phyloP scores from a whole-genome alignment of 768 basidiomycete genomes.

The Boletus vinaceobasis region DNA sequence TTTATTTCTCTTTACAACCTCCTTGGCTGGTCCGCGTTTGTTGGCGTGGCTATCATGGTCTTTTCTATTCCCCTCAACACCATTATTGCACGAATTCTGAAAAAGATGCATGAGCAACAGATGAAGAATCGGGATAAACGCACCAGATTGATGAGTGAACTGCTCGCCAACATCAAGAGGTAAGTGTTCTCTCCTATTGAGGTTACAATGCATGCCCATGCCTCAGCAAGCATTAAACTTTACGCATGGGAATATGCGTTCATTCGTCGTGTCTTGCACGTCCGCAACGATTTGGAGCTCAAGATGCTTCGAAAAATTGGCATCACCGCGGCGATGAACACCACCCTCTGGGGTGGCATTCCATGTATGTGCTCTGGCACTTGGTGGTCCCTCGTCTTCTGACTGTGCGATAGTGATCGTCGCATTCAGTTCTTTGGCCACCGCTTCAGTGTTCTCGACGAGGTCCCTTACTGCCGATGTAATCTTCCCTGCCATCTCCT shows the following conservation, averaged over 20 bases:
- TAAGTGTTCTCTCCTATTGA: slow-evolving; percentile 14
- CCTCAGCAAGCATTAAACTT: slow-evolving; percentile 70
- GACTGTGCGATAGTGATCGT: slow-evolving; percentile 49
- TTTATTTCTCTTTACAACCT: slow-evolving; percentile 88
- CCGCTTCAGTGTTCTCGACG: slow-evolving; percentile 57
- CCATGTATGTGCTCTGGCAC: slow-evolving; percentile 38
- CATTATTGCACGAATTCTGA: slow-evolving; percentile 63
- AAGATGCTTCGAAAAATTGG: slow-evolving; percentile 83
- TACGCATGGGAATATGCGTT: slow-evolving; percentile 97
- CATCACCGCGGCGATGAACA: slow-evolving; percentile 61
- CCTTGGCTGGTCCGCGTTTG: slow-evolving; percentile 88
- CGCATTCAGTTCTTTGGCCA: slow-evolving; percentile 79
- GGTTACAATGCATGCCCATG: background rate
- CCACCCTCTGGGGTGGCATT: slow-evolving; percentile 64
- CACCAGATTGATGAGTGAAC: slow-evolving; percentile 86
- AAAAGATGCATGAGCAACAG: slow-evolving; percentile 78
- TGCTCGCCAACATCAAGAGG: slow-evolving; percentile 91
- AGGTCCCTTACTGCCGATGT: slow-evolving; percentile 81
- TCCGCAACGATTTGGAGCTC: slow-evolving; percentile 80
- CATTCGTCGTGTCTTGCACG: slow-evolving; percentile 68
- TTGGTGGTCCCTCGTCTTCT: background rate
- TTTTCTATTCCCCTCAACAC: slow-evolving; percentile 76
- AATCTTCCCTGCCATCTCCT: slow-evolving; percentile 93
- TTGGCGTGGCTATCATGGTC: slow-evolving; percentile 88
- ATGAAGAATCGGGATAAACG: slow-evolving; percentile 92